phyloP scores from a whole-genome alignment of 1,139 yeast species.

The Magnusiomyces fungicola region DNA sequence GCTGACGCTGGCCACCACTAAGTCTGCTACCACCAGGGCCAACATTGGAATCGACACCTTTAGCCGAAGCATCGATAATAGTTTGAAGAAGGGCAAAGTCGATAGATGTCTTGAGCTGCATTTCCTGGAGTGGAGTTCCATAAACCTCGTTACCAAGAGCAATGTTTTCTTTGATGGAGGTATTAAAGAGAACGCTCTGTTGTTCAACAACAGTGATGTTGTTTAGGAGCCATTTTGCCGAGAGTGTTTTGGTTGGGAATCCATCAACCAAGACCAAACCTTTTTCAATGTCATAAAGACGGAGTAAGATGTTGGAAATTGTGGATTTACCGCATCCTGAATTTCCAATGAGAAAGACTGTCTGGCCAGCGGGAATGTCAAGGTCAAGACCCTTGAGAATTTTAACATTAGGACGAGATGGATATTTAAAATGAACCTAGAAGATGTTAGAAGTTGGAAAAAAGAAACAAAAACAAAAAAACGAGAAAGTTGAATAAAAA shows the following conservation, averaged over 20 bases:
- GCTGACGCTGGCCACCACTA: slow-evolving; percentile 92
- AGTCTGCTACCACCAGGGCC: slow-evolving; percentile 43
- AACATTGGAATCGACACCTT: slow-evolving; percentile 49
- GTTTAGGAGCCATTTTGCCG: slow-evolving; percentile 47
- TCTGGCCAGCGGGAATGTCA: slow-evolving; percentile 39
- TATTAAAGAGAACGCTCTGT: slow-evolving; percentile 55
- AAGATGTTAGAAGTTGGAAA: not conserved
- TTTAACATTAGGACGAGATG: slow-evolving; percentile 41
- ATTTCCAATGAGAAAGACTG: slow-evolving; percentile 66
- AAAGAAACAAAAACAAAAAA: not conserved
- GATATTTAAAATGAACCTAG: slow-evolving; percentile 48
- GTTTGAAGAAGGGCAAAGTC: slow-evolving; percentile 43
- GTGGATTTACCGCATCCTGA: slow-evolving; percentile 96
- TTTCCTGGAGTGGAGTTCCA: slow-evolving; percentile 25
- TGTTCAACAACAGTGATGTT: slow-evolving; percentile 72
- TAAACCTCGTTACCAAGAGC: slow-evolving; percentile 36
- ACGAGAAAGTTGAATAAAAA: not conserved
- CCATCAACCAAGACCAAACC: slow-evolving; percentile 57
- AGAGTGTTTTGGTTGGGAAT: slow-evolving; percentile 38
- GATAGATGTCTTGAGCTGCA: slow-evolving; percentile 41
- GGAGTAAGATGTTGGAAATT: slow-evolving; percentile 52
- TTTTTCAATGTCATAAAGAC: slow-evolving; percentile 43
- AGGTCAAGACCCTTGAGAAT: slow-evolving; percentile 44
- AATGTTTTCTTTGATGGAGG: slow-evolving; percentile 57
- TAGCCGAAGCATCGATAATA: slow-evolving; percentile 38